Conservation (phyloP, 1,139 yeast species). For the Meyerozyma carpophila region DNA sequence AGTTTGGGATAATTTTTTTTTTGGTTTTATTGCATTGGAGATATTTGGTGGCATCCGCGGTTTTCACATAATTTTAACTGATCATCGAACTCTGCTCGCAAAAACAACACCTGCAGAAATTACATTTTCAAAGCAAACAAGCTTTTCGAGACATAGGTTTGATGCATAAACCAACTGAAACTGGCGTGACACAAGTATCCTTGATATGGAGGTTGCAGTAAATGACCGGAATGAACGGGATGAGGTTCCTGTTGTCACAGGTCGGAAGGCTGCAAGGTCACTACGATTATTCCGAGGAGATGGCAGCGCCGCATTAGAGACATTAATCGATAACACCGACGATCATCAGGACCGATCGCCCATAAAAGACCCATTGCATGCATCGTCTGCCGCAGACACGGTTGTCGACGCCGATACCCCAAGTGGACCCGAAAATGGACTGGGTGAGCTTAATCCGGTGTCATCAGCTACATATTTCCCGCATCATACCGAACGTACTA, state of each 20-base stretch:
- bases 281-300: conserved; percentile 33
- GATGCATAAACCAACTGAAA: not conserved
- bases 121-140: not conserved
- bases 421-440: not conserved
- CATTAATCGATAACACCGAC: conserved; percentile 5
- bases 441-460: conserved; percentile 37
- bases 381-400: not conserved
- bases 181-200: not conserved
- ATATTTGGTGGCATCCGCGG: not conserved
- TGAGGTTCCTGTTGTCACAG: conserved; percentile 16
- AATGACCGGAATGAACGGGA: not conserved
- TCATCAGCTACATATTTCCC: conserved; percentile 68
- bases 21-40: not conserved
- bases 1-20: no score
- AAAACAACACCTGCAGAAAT: not conserved
- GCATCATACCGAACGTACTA: conserved; percentile 44
- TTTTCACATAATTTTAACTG: not conserved
- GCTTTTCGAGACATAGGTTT: not conserved
- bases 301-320: conserved; percentile 5
- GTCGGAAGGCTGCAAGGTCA: conserved; percentile 50
- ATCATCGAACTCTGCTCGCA: not conserved
- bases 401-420: not conserved
- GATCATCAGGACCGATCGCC: conserved; percentile 1
- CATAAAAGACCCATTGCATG: not conserved
- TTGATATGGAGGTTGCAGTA: not conserved